These are phyloP conservation scores for Hypomyces rosellus DNA, from an alignment of 2,329 filamentous ascomycete species.

Conservation along the genomic window DNA sequence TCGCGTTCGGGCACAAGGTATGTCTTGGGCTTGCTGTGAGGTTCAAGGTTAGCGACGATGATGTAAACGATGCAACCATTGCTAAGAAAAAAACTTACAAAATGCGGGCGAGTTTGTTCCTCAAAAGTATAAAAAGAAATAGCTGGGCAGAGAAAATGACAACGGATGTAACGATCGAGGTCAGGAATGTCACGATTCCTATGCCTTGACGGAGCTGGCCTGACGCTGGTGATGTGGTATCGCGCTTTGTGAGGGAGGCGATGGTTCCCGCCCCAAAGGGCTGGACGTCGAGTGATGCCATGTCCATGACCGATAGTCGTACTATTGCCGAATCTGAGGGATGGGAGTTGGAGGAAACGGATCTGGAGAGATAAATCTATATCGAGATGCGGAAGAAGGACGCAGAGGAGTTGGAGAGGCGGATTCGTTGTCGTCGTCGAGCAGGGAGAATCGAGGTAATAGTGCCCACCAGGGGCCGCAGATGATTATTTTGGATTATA, in stretches of 20 bases:
- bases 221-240: neutral
- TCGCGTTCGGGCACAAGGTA: slow-evolving; percentile 82
- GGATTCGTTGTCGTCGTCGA: too few relatives aligned
- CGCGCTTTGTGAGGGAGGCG: slow-evolving; percentile 6
- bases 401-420: too few relatives aligned
- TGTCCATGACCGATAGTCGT: too few relatives aligned
- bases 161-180: slow-evolving; percentile 57
- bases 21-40: slow-evolving; percentile 66
- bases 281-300: too few relatives aligned
- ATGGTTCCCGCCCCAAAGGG: neutral
- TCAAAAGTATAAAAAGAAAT: slow-evolving; percentile 66
- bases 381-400: too few relatives aligned
- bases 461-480: too few relatives aligned
- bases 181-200: slow-evolving; percentile 46
- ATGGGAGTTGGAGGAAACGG: too few relatives aligned
- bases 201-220: slow-evolving; percentile 27
- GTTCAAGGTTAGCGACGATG: neutral
- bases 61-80: neutral
- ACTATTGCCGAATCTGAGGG: too few relatives aligned
- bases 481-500: too few relatives aligned
- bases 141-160: slow-evolving; percentile 59
- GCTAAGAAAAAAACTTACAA: slow-evolving; percentile 52
- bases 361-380: too few relatives aligned
- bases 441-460: too few relatives aligned
- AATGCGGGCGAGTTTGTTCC: slow-evolving; percentile 73